Evolutionary conservation across 164 flowering plant genomes (phyloP).

Genomic region (Macadamia tetraphylla): DNA sequence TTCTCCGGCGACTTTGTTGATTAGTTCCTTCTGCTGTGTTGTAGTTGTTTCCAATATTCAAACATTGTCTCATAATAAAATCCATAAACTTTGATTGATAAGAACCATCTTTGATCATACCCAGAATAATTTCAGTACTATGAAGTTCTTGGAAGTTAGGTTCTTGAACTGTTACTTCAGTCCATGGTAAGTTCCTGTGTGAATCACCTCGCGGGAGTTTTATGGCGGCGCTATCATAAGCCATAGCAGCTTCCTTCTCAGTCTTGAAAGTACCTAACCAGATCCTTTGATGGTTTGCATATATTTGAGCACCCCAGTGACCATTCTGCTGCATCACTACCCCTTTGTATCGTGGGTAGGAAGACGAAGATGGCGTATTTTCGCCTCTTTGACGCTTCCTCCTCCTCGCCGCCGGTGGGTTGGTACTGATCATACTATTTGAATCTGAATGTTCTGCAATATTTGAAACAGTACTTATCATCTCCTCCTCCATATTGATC

Average conservation of each 20-base stretch:
- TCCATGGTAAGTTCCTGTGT: constrained; percentile 47
- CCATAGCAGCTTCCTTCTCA: constrained; percentile 59
- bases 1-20: constrained; percentile 1
- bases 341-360: constrained; percentile 43
- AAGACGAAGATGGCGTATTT: constrained; percentile 8
- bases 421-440: constrained; percentile 16
- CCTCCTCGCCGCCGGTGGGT: constrained; percentile 7
- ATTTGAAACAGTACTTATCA: constrained; percentile 14
- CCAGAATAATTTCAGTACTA: constrained; percentile 26
- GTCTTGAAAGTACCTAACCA: constrained; percentile 71
- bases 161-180: constrained; percentile 28
- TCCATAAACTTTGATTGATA: constrained; percentile 39
- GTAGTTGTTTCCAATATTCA: constrained; percentile 2
- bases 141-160: constrained; percentile 34
- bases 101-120: constrained; percentile 59
- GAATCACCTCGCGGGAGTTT: constrained; percentile 38
- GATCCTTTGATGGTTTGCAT: constrained; percentile 51
- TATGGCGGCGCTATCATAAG: constrained; percentile 59
- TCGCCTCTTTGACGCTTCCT: constrained; percentile 23
- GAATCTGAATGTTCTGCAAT: constrained; percentile 24
- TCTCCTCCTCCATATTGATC: constrained; percentile 14
- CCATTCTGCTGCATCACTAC: constrained; percentile 57
- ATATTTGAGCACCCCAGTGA: constrained; percentile 69
- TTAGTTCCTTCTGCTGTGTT: not conserved
- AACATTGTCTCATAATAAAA: constrained; percentile 15